Evolutionary conservation across 306 rosid genomes (phyloP).

Genomic region (Castanea crenata): DNA sequence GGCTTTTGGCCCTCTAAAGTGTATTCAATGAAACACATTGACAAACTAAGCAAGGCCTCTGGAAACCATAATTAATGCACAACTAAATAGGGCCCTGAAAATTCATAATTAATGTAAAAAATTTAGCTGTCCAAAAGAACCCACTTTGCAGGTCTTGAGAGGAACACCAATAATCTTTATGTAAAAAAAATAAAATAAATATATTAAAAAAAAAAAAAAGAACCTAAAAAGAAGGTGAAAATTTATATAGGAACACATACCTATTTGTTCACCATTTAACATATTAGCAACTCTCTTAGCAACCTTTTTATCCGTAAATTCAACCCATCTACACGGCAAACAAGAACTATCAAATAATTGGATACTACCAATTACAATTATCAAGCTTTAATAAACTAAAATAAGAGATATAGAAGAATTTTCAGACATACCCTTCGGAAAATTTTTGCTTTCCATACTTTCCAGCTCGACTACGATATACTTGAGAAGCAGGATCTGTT

Average conservation of each 20-base stretch:
- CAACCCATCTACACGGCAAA: conserved; percentile 75
- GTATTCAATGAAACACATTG: not conserved
- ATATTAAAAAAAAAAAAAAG: not conserved
- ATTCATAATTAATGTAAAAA: not conserved
- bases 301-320: conserved; percentile 64
- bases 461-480: conserved; percentile 42
- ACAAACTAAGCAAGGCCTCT: not conserved
- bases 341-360: conserved; percentile 11
- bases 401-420: conserved; percentile 7
- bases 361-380: not conserved
- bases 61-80: not conserved
- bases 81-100: too few species aligned
- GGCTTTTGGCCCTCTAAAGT: not conserved
- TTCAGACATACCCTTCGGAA: conserved; percentile 66
- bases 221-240: not conserved
- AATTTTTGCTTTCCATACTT: conserved; percentile 45
- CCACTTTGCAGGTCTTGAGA: not conserved
- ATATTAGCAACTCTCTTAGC: conserved; percentile 80
- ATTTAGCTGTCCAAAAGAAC: not conserved
- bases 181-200: not conserved
- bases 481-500: conserved; percentile 47
- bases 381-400: conserved; percentile 3
- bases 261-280: conserved; percentile 89
- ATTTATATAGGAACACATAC: conserved; percentile 31
- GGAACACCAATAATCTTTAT: not conserved